Percentiles rank a stretch among this genome's conserved stretches.
phyloP scores from a whole-genome alignment of 768 basidiomycete species.

The Boletus rubroflammeus region DNA sequence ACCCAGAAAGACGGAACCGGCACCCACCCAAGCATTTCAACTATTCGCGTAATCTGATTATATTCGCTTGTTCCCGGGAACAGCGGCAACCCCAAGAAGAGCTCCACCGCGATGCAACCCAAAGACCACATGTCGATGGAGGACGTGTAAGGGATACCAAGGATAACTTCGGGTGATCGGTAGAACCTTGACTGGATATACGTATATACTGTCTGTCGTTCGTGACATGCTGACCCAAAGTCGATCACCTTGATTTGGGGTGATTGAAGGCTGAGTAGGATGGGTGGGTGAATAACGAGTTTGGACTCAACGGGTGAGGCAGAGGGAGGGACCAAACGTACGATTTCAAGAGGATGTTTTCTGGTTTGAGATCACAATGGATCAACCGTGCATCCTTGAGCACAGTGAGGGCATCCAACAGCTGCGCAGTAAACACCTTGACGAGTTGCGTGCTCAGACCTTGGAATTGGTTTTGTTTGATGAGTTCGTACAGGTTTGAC shows the following conservation, averaged over 20 bases:
- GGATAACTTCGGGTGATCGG: constrained; percentile 93
- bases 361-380: constrained; percentile 98
- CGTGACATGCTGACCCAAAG: constrained; percentile 98
- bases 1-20: neutral
- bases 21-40: constrained; percentile 96
- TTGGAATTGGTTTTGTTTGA: constrained; percentile 99
- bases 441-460: constrained; percentile 95
- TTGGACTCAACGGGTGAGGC: neutral
- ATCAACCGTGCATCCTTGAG: constrained; percentile 95
- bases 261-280: constrained; percentile 71
- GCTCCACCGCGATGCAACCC: constrained; percentile 97
- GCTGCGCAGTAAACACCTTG: constrained; percentile 96
- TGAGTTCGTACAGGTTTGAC: constrained; percentile 97
- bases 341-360: constrained; percentile 97
- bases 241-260: constrained; percentile 99
- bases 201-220: constrained; percentile 99
- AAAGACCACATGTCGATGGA: constrained; percentile 99
- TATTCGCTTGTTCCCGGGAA: constrained; percentile 99
- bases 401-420: constrained; percentile 87
- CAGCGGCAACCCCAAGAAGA: constrained; percentile 92
- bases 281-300: neutral
- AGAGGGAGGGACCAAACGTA: constrained; percentile 34
- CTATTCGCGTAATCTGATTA: constrained; percentile 94
- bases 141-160: constrained; percentile 91
- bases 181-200: constrained; percentile 99